Conservation (phyloP, 1,139 yeast species). For the Geotrichum australiense region DNA sequence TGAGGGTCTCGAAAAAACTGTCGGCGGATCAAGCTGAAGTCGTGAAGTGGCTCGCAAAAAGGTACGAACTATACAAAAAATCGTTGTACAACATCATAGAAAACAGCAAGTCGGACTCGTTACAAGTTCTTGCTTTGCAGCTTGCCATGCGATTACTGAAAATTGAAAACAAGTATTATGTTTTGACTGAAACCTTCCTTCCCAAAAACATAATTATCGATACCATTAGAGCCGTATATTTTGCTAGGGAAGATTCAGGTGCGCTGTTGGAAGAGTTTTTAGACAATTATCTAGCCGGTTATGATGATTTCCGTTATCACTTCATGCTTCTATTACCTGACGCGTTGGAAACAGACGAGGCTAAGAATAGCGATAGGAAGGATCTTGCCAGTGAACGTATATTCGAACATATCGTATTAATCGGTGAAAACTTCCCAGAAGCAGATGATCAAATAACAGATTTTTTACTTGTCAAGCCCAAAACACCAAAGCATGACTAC, state of each 20-base stretch:
- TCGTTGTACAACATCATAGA: constrained; percentile 37
- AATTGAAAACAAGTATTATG: constrained; percentile 50
- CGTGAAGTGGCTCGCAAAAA: constrained; percentile 50
- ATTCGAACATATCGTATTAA: constrained; percentile 16
- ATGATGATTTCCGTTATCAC: constrained; percentile 32
- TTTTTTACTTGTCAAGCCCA: constrained; percentile 36
- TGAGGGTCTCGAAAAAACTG: constrained; percentile 34
- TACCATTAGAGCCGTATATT: constrained; percentile 48
- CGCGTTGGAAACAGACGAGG: constrained; percentile 13
- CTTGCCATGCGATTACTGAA: constrained; percentile 54
- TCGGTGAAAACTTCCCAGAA: constrained; percentile 24
- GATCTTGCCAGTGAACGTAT: constrained; percentile 16
- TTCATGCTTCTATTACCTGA: constrained; percentile 17
- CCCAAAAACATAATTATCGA: constrained; percentile 51
- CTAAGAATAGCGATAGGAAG: constrained; percentile 12
- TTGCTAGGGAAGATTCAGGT: constrained; percentile 35
- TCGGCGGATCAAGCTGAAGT: constrained; percentile 38
- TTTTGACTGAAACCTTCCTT: constrained; percentile 52
- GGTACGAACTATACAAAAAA: constrained; percentile 51
- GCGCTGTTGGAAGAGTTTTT: constrained; percentile 55
- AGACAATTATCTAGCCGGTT: constrained; percentile 46
- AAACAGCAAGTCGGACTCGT: constrained; percentile 37
- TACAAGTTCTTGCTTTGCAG: constrained; percentile 58
- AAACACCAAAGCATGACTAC: constrained; percentile 46
- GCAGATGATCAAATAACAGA: constrained; percentile 27